Evolutionary conservation across 2,329 filamentous ascomycete genomes (phyloP), one percentile per base, ranked within the genome.

Genomic region (Aspergillus latus): DNA sequence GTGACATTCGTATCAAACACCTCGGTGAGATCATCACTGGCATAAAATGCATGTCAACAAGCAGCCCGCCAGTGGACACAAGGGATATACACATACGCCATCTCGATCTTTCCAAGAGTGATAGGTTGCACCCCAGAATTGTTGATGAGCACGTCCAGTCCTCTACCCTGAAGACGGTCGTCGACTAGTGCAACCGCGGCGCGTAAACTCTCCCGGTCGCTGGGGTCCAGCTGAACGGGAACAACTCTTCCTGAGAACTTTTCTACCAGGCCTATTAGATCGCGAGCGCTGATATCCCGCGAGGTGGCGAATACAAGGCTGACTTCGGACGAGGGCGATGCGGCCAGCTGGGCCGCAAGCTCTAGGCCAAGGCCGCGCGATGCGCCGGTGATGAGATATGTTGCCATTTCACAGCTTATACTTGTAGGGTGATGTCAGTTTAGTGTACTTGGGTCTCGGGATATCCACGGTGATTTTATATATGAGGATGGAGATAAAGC

Each of bases 1-100:
- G 71, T 65, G 5, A 79, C 76, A 28, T 82, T 81, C 4, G 71
- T 69, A 6, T 69, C 64, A 54, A 80, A 75, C 0, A 70, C 71
- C 9, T 71, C 63, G 6, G 62, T 66, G 58, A 76, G 73, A 0
- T 75, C 68, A 0, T 78, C 68, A 68, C 68, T 72, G 21, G 5
- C 21, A 21, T 21, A 5, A 2, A 1, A 9, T 46, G 26, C 7
- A 11, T 30, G 42, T 29, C 43, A 29, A 10, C 28, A 28, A 5
- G 8, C 11, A 16, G 10, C 4, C 42, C 3, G 10, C 10, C 10
- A 2, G 16, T 42, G n/a, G n/a, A 16, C 5, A 42, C 5, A 2
- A 21, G 4, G 39, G 39, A 16, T 4, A 42, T 42, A 30, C 29
- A 2, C 49, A 28, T 49, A 66, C 59, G 64, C 60, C 2, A 55